phyloP scores from a whole-genome alignment of 2,329 filamentous ascomycete species.

The Phyllosticta citrichinensis region DNA sequence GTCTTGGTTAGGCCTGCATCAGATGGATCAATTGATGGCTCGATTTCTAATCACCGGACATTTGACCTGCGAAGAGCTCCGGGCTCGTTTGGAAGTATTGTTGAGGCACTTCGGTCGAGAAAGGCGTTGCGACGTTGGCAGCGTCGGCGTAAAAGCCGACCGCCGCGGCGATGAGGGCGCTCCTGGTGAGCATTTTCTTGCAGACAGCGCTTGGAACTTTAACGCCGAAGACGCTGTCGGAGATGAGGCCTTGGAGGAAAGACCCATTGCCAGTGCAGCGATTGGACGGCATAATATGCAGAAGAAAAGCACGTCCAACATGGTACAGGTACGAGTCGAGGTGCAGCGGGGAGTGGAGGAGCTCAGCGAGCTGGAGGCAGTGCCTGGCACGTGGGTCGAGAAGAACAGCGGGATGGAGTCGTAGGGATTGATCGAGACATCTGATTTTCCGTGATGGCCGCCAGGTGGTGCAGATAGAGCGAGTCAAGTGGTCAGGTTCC shows the following conservation, averaged over 20 bases:
- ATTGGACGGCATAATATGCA: neutral
- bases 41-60: neutral
- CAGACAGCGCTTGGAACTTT: neutral
- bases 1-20: conserved; percentile 55
- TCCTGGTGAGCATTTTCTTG: neutral
- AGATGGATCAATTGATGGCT: neutral
- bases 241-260: neutral
- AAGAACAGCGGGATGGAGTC: neutral
- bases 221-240: neutral
- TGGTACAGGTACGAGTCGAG: neutral
- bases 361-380: neutral
- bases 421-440: neutral
- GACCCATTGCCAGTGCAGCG: neutral
- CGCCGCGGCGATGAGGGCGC: neutral
- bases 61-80: conserved; percentile 4
- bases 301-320: neutral
- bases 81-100: conserved; percentile 7
- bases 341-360: neutral
- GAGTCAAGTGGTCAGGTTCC: neutral
- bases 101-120: conserved; percentile 1
- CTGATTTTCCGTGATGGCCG: neutral
- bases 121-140: neutral
- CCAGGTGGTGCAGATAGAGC: neutral
- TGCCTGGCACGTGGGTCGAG: neutral
- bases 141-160: conserved; percentile 3